Conservation (phyloP, 2,329 filamentous ascomycete species). For the Curvularia verruculosa region DNA sequence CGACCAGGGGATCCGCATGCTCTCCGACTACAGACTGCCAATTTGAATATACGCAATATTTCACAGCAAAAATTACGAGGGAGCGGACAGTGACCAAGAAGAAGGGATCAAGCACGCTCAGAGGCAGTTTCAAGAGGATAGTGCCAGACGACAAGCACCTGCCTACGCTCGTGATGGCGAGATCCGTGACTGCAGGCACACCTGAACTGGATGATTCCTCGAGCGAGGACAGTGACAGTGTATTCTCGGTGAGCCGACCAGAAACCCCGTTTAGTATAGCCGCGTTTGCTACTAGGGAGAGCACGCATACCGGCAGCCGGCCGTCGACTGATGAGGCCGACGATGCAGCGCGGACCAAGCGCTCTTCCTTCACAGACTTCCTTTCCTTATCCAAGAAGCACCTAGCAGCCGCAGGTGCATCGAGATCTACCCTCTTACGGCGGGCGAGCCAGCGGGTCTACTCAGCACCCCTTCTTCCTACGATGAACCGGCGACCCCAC, state of each 20-base stretch:
- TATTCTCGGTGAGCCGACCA: slow-evolving; percentile 49
- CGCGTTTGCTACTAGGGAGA: slow-evolving; percentile 36
- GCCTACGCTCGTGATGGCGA: slow-evolving; percentile 58
- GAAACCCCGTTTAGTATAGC: slow-evolving; percentile 46
- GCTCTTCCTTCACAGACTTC: slow-evolving; percentile 58
- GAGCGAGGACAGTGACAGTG: slow-evolving; percentile 49
- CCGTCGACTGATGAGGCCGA: slow-evolving; percentile 28
- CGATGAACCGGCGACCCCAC: slow-evolving; percentile 49
- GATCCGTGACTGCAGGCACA: slow-evolving; percentile 42
- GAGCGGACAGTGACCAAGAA: slow-evolving; percentile 50
- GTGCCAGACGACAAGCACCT: slow-evolving; percentile 51
- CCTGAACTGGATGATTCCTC: slow-evolving; percentile 47
- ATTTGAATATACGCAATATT: slow-evolving; percentile 47
- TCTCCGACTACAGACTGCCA: slow-evolving; percentile 34
- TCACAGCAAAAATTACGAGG: slow-evolving; percentile 44
- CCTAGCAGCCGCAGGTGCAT: slow-evolving; percentile 33
- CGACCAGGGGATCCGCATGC: slow-evolving; percentile 26
- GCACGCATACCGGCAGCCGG: slow-evolving; percentile 18
- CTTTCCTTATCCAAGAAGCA: slow-evolving; percentile 50
- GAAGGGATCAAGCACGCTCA: slow-evolving; percentile 47
- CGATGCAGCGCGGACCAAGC: slow-evolving; percentile 46
- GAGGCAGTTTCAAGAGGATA: slow-evolving; percentile 52
- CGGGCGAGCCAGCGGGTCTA: slow-evolving; percentile 41
- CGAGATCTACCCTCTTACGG: slow-evolving; percentile 37
- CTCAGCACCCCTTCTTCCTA: slow-evolving; percentile 43